Evolutionary conservation across 352 stramenopile genomes (phyloP).

Genomic region (Globisporangium nunn): DNA sequence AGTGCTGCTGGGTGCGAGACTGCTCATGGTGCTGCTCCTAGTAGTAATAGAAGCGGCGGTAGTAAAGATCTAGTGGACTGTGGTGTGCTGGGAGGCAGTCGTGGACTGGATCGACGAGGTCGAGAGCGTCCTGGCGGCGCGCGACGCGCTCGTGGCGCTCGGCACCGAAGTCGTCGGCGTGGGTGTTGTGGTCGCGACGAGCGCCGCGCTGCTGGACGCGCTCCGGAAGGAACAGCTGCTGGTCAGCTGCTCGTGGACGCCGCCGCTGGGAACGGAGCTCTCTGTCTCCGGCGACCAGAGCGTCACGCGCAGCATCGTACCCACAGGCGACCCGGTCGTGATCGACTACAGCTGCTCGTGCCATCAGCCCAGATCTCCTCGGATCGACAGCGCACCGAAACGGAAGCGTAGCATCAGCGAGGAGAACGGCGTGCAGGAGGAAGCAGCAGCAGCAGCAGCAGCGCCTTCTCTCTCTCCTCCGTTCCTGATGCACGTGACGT

Average conservation of each 20-base stretch:
- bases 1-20: background rate
- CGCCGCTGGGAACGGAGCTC: slow-evolving; percentile 25
- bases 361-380: slow-evolving; percentile 1
- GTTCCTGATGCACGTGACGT: slow-evolving; percentile 29
- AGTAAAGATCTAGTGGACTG: too few relatives aligned
- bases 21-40: too few relatives aligned
- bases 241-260: slow-evolving; percentile 45
- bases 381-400: background rate
- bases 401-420: slow-evolving; percentile 8
- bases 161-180: slow-evolving; percentile 44
- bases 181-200: slow-evolving; percentile 38
- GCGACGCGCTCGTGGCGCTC: slow-evolving; percentile 27
- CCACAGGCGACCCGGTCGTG: background rate
- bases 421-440: slow-evolving; percentile 2
- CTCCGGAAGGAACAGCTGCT: slow-evolving; percentile 31
- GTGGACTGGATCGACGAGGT: slow-evolving; percentile 48
- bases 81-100: slow-evolving; percentile 12
- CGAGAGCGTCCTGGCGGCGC: slow-evolving; percentile 34
- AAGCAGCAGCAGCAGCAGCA: background rate
- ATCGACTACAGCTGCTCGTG: slow-evolving; percentile 14
- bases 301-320: slow-evolving; percentile 7
- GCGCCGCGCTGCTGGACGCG: slow-evolving; percentile 21
- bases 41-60: too few relatives aligned
- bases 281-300: slow-evolving; percentile 7
- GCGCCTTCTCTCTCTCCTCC: slow-evolving; percentile 2